A percentile compares a stretch with the other conserved stretches of the same genome.
phyloP scores from a whole-genome alignment of 2,329 filamentous ascomycete species.

The Diaporthe amygdali region DNA sequence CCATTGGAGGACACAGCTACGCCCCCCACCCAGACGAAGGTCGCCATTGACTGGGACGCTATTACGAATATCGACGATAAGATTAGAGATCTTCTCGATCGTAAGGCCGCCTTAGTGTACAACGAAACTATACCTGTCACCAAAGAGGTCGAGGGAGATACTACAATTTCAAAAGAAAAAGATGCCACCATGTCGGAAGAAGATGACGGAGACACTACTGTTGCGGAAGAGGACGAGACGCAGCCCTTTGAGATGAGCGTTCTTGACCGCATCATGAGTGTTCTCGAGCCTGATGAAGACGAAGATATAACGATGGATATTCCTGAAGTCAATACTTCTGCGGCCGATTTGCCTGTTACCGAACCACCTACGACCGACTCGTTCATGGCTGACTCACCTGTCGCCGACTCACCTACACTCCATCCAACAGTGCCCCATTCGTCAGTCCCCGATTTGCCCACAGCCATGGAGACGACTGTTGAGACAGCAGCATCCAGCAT shows the following conservation, averaged over 20 bases:
- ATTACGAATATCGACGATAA: background rate
- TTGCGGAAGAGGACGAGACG: background rate
- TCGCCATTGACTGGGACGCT: background rate
- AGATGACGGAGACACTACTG: background rate
- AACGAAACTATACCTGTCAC: background rate
- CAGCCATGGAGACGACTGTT: background rate
- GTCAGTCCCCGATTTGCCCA: background rate
- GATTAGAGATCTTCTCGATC: conserved; percentile 8
- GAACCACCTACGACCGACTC: background rate
- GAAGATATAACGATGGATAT: background rate
- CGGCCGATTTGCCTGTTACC: background rate
- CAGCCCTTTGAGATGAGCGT: background rate
- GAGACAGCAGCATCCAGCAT: background rate
- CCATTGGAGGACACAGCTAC: background rate
- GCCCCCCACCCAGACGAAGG: too few relatives aligned
- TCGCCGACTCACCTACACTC: background rate
- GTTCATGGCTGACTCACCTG: background rate
- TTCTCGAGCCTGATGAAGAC: background rate
- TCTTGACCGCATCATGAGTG: background rate
- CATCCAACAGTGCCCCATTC: background rate
- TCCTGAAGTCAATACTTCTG: background rate
- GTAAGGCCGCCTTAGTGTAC: background rate
- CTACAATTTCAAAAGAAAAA: background rate
- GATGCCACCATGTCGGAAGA: too few relatives aligned
- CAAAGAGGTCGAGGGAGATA: background rate